Evolutionary conservation across 2,329 filamentous ascomycete species (phyloP), one percentile per base, ranked within the genome.

Genomic region (Orbilia blumenaviensis): DNA sequence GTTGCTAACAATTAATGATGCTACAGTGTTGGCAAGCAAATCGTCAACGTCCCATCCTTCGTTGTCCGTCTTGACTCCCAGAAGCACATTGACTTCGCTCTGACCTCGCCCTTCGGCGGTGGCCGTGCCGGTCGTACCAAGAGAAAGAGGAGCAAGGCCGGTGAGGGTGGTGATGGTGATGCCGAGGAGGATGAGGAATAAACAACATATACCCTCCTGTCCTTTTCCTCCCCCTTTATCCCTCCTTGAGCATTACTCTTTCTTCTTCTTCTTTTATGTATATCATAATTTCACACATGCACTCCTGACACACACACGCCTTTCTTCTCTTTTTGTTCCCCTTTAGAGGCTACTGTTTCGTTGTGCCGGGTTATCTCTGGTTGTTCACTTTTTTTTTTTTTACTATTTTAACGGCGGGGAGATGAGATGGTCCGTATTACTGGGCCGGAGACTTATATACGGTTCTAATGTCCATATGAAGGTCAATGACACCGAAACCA

Each of bases 11-110:
- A 63, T 64, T 88, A 12, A 21, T 46, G 42, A 34, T 38, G 9
- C 10, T 29, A 44, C 48, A 75, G 94, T 84, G 95, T 99, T 84
- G 95, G 95, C 87, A 99, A 99, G 92, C 95, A 99, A 89, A 98
- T 99, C 85, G 95, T 99, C 89, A 99, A 99, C 87, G 95, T 99
- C 78, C 95, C 95, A 80, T 98, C 94, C 68, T 99, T 97, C 91
- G 91, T 99, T 85, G 95, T 99, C 86, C 95, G 95, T 87, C 93
- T 99, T 84, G 95, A 99, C 89, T 97, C 94, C 83, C 95, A 99
- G 91, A 99, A 99, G 92, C 95, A 99, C 91, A 98, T 99, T 83
- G 95, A 99, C 89, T 98, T 99, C 86, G 89, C 95, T 79, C 90
- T 99, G 81, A 96, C 91, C 87, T 98, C 94, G 84, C 94, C 95